Evolutionary conservation across 164 flowering plant species (phyloP).

Genomic region (Sextonia rubra): DNA sequence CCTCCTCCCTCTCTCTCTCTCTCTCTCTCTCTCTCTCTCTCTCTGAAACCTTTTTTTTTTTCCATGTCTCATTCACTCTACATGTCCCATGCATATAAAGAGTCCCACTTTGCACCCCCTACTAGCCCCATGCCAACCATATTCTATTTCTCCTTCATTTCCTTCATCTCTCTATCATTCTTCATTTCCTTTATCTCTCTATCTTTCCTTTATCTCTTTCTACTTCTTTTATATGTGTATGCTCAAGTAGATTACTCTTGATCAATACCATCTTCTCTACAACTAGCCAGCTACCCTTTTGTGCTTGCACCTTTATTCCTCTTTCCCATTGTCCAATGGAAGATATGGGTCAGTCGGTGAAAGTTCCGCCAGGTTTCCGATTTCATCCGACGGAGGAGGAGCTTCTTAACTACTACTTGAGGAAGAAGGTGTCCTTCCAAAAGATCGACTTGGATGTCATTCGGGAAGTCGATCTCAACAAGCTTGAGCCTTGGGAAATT

Average conservation of each 20-base stretch:
- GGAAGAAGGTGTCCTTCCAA: slow-evolving; percentile 73
- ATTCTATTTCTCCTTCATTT: not conserved
- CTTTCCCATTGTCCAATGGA: slow-evolving; percentile 6
- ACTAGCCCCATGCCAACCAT: not conserved
- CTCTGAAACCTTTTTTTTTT: slow-evolving; percentile 3
- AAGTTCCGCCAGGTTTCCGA: slow-evolving; percentile 90
- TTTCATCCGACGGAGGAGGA: slow-evolving; percentile 96
- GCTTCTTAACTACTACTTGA: slow-evolving; percentile 77
- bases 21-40: slow-evolving; percentile 4
- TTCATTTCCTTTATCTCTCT: not conserved
- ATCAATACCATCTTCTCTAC: not conserved
- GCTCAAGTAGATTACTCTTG: not conserved
- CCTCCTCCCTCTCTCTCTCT: not conserved
- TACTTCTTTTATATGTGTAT: no score
- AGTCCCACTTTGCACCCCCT: not conserved
- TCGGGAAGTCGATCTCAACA: slow-evolving; percentile 87
- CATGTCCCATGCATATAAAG: slow-evolving; percentile 5
- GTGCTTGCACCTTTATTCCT: not conserved
- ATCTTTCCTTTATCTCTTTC: not conserved
- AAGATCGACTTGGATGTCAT: slow-evolving; percentile 89
- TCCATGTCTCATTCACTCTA: not conserved
- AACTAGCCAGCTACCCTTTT: not conserved
- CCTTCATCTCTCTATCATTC: not conserved
- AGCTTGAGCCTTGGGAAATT: slow-evolving; percentile 96
- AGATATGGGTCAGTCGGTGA: slow-evolving; percentile 61